Base-by-base conservation (phyloP, 2,329 filamentous ascomycete species). In the Aspergillus oerlinghausenensis region DNA sequence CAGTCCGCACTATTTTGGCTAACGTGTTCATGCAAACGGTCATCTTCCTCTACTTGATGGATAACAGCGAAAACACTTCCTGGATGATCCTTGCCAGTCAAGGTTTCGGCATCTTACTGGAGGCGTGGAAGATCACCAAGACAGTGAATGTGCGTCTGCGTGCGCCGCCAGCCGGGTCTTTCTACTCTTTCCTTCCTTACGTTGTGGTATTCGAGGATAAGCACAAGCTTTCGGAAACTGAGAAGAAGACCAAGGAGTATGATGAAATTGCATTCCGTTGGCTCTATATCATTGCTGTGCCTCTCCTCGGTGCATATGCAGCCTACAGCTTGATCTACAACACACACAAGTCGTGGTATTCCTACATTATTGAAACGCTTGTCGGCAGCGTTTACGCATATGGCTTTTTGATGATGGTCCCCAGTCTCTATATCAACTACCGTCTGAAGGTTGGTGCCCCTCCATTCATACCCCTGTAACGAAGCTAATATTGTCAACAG, bases 351-450 rank as follows among this genome's bases (percentile, higher is more conserved):
- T 94, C 90, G 50, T 97, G 94, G 94, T 97, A 97, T 79, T 94
- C 89, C 47, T 99, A 92, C 80, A 83, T 95, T 73, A 96, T 99
- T 72, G 86, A 94, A 25, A 97, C 93, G 0, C 86, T 99, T 9
- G 94, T 99, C 23, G 94, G 92, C 10, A 93, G 89, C 47, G 94
- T 99, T 52, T 99, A 99, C 73, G 92, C 94, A 0, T 99, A 99
- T 72, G 94, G 94, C 4, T 99, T 99, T 82, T 79, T 99, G 60
- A 96, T 99, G 92, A 99, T 99, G 94, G 89, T 99, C 8, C 94
- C 94, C 14, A 89, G 87, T 58, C 81, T 99, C 35, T 99, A 97
- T 80, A 99, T 99, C 85, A 99, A 99, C 82, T 99, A 99, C 80
- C 88, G 93, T 11, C 85, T 99, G 65, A 96, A 93, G 82, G 88